Evolutionary conservation across 345 rosid species (phyloP).

Genomic region (Eucalyptus marginata): DNA sequence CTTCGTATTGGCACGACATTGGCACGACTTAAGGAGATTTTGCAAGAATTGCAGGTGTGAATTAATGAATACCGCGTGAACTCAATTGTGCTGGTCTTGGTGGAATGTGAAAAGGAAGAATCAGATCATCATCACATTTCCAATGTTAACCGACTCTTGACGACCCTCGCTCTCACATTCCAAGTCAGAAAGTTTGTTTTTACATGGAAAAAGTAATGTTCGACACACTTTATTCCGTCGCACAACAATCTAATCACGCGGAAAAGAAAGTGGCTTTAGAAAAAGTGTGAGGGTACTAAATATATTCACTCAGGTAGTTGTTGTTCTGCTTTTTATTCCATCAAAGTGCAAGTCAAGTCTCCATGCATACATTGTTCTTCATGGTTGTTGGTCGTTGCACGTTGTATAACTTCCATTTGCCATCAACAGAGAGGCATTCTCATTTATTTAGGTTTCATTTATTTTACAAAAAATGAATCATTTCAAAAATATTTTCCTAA

Average conservation of each 20-base stretch:
- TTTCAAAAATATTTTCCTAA: no score
- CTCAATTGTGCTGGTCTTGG: no score
- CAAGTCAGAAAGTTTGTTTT: no score
- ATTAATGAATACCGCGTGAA: no score
- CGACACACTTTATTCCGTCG: background rate
- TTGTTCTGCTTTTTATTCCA: background rate
- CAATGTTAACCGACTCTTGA: rapidly evolving
- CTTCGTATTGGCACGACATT: background rate
- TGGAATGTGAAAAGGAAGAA: no score
- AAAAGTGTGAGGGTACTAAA: background rate
- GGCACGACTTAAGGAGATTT: background rate
- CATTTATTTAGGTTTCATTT: no score
- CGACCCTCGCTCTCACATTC: no score
- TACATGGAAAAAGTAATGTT: background rate
- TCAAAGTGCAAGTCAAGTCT: background rate
- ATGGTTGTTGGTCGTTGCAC: background rate
- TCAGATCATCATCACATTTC: no score
- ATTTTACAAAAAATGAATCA: no score
- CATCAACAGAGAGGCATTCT: no score
- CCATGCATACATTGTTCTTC: background rate
- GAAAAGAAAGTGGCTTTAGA: background rate
- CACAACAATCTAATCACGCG: background rate
- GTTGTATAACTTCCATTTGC: no score
- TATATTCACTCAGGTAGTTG: rapidly evolving
- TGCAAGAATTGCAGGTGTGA: background rate